These are phyloP conservation scores for Pseudogymnoascus sp. DNA, from an alignment of 2,329 filamentous ascomycete species.

Conservation along the genomic window DNA sequence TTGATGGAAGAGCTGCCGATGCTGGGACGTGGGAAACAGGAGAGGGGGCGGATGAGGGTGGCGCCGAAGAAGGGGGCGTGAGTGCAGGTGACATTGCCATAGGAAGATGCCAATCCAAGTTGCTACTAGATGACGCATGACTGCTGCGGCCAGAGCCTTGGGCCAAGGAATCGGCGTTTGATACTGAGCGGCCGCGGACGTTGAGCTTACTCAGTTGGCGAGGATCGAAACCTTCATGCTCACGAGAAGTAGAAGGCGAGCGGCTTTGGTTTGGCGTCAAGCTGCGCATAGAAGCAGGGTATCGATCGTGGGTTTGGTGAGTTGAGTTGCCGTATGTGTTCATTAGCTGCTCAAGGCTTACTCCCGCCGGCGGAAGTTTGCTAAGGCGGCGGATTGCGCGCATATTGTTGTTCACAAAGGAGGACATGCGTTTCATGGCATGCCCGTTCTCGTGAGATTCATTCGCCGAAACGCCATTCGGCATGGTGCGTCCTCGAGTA, in stretches of 20 bases:
- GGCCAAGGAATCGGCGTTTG: background rate
- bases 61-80: background rate
- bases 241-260: background rate
- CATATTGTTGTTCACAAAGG: constrained; percentile 37
- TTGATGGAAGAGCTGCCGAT: constrained; percentile 13
- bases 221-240: background rate
- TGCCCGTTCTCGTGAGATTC: constrained; percentile 36
- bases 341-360: constrained; percentile 19
- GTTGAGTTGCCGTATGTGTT: constrained; percentile 13
- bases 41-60: background rate
- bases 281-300: background rate
- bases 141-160: background rate
- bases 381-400: constrained; percentile 37
- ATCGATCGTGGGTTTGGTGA: background rate
- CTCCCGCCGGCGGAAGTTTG: constrained; percentile 28
- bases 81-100: constrained; percentile 9
- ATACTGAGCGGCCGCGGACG: constrained; percentile 6
- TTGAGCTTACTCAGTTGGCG: constrained; percentile 11
- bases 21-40: constrained; percentile 8
- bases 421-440: constrained; percentile 39
- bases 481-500: constrained; percentile 26
- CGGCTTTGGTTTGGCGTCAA: background rate
- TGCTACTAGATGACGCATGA: constrained; percentile 3
- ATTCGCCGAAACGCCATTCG: constrained; percentile 32
- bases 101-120: background rate